Evolutionary conservation across 2,329 filamentous ascomycete species (phyloP).

Genomic region (Colletotrichum destructivum): DNA sequence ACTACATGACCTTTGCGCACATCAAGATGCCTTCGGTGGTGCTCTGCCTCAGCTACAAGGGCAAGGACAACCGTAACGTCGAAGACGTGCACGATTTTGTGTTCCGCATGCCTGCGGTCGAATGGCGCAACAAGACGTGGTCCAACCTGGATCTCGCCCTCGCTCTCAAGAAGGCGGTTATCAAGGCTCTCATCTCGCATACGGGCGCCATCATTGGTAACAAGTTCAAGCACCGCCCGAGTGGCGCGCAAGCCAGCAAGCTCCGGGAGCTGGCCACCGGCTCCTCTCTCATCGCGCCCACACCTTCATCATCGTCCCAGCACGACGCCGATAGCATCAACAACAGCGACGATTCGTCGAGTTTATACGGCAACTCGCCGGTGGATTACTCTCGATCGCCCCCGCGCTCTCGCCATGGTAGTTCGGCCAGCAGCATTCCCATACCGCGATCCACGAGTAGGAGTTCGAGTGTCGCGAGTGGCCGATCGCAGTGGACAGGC

Average conservation of each 20-base stretch:
- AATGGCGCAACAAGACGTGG: conserved; percentile 99
- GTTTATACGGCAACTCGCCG: conserved; percentile 66
- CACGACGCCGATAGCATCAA: conserved; percentile 61
- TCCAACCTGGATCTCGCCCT: conserved; percentile 95
- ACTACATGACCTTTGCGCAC: conserved; percentile 97
- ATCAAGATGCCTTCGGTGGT: conserved; percentile 97
- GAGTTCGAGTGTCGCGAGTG: conserved; percentile 67
- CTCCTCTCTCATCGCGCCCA: conserved; percentile 73
- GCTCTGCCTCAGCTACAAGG: conserved; percentile 95
- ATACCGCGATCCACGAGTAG: conserved; percentile 63
- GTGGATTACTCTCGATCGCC: conserved; percentile 74
- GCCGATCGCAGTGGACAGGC: conserved; percentile 58
- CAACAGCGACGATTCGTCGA: conserved; percentile 71
- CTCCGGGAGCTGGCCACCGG: conserved; percentile 88
- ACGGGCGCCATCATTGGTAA: conserved; percentile 97
- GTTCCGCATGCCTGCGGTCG: conserved; percentile 92
- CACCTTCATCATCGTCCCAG: conserved; percentile 55
- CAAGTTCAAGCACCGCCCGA: conserved; percentile 93
- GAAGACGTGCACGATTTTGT: conserved; percentile 98
- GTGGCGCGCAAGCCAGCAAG: conserved; percentile 82
- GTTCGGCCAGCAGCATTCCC: conserved; percentile 64
- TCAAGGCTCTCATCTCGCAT: conserved; percentile 94
- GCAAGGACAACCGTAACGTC: conserved; percentile 93
- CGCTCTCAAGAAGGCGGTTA: conserved; percentile 93
- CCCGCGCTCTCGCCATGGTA: conserved; percentile 66